These are phyloP conservation scores for Candida broadrunensis DNA, from an alignment of 805 yeast genomes.

Conservation along the genomic window DNA sequence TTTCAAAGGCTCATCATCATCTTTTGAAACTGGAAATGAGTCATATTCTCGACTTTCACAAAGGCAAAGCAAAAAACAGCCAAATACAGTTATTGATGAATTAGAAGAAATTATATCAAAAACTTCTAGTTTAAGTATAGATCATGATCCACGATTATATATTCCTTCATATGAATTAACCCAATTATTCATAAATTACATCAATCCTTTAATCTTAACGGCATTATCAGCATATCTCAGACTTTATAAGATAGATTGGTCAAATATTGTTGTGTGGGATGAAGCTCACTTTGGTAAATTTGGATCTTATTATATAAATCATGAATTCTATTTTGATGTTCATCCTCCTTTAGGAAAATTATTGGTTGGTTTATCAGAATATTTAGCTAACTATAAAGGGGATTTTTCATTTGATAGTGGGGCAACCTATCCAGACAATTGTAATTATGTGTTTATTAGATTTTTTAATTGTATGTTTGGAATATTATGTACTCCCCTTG, in stretches of 20 bases:
- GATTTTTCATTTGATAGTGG: constrained; percentile 88
- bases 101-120: constrained; percentile 19
- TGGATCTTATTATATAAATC: constrained; percentile 84
- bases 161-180: constrained; percentile 2
- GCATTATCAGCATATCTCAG: constrained; percentile 48
- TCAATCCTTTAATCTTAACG: constrained; percentile 33
- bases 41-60: too few relatives aligned
- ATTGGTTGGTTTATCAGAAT: constrained; percentile 86
- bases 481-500: constrained; percentile 80
- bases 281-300: constrained; percentile 98
- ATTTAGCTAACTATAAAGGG: constrained; percentile 83
- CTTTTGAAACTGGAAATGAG: too few relatives aligned
- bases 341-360: constrained; percentile 97
- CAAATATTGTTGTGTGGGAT: constrained; percentile 88
- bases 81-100: constrained; percentile 9
- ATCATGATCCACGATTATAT: background rate
- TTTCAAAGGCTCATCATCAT: too few relatives aligned
- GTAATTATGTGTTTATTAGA: constrained; percentile 84
- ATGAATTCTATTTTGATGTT: constrained; percentile 91
- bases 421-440: constrained; percentile 65
- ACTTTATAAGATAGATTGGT: constrained; percentile 69
- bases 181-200: constrained; percentile 7
- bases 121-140: constrained; percentile 16
- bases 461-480: constrained; percentile 82
- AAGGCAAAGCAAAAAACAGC: too few relatives aligned